phyloP scores from a whole-genome alignment of 1,284 basidiomycete genomes.

The Vanrija sp. region DNA sequence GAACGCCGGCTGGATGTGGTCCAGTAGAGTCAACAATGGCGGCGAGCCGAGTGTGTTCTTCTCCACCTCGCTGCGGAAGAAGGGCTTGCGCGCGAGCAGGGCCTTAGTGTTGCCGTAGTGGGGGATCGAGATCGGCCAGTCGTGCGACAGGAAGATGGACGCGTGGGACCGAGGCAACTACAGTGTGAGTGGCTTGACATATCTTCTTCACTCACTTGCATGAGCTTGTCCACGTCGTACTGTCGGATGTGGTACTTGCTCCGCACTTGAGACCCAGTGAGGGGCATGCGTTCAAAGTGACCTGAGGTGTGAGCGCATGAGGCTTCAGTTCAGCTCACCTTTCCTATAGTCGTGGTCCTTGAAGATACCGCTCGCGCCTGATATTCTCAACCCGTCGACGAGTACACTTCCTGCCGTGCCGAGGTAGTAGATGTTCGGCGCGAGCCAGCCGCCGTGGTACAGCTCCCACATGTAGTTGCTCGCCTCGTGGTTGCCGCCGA shows the following conservation, averaged over 20 bases:
- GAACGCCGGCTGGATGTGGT: conserved; percentile 71
- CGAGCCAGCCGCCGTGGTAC: conserved; percentile 95
- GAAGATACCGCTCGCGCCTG: conserved; percentile 90
- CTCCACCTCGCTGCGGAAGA: conserved; percentile 68
- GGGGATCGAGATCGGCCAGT: conserved; percentile 90
- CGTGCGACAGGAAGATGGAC: conserved; percentile 84
- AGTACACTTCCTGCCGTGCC: conserved; percentile 86
- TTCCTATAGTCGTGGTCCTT: conserved; percentile 71
- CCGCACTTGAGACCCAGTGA: conserved; percentile 63
- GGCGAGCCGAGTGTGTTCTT: conserved; percentile 78
- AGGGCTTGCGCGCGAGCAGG: conserved; percentile 74
- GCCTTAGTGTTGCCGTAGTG: conserved; percentile 66
- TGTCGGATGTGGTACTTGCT: conserved; percentile 89
- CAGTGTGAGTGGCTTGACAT: background rate
- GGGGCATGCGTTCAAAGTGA: conserved; percentile 57
- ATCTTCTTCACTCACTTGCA: conserved; percentile 58
- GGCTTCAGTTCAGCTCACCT: conserved; percentile 54
- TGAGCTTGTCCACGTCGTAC: conserved; percentile 75
- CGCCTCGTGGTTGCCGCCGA: conserved; percentile 97
- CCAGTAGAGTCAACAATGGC: conserved; percentile 74
- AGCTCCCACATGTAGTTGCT: conserved; percentile 97
- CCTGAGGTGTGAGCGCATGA: conserved; percentile 35
- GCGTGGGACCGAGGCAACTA: conserved; percentile 17
- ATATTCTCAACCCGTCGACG: conserved; percentile 79
- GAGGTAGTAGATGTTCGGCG: conserved; percentile 94